Base-by-base conservation (phyloP, 139 green algal genomes). In the Chlamydomonas applanata region DNA sequence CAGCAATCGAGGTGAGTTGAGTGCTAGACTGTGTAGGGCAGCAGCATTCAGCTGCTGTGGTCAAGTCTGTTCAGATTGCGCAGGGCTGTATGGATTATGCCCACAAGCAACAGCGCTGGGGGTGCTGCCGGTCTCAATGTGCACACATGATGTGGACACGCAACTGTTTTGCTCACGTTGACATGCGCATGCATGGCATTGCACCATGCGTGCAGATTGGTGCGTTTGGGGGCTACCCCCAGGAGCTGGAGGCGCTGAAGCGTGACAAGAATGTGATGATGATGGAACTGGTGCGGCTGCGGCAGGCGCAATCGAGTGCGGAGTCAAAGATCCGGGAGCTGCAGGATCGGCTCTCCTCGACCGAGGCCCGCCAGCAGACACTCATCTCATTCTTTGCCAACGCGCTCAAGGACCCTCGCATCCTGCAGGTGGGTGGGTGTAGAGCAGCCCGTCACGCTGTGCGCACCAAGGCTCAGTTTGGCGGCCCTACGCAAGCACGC, bases 221-320 rank as follows among this genome's bases (percentile, higher is more conserved):
- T 2, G 66, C 83, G 3, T 97, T 90, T 79, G 90, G 90, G 20
- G 91, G 90, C 3, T 73, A 92, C 57, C 70, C 79, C 35, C 88
- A 94, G 68, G 91, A 97, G 61, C 84, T 98, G 71, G 91, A 95
- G 52, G 49, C 71, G 16, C 76, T 97, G 20, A 96, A 97, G 77
- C 82, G 93, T 1, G 93, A 98, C 76, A 96, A 95, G 65, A 92
- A 89, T 33, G 71, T 96, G 56, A 79, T 98, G 19, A 92, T 96
- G 88, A 68, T 93, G 72, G 93, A 98, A 86, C 85, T 98, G 5
- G 87, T 96, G 25, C 83, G 92, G 2, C 59, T 97, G 73, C 78
- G 93, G 32, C 90, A 97, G 82, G 73, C 88, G 66, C 89, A 94
- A 74, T 69, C 87, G 84, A 78, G 54, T 25, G 73, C 86, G 0